Evolutionary conservation across 2,329 filamentous ascomycete species (phyloP).

Genomic region (Apiospora saccharicola): DNA sequence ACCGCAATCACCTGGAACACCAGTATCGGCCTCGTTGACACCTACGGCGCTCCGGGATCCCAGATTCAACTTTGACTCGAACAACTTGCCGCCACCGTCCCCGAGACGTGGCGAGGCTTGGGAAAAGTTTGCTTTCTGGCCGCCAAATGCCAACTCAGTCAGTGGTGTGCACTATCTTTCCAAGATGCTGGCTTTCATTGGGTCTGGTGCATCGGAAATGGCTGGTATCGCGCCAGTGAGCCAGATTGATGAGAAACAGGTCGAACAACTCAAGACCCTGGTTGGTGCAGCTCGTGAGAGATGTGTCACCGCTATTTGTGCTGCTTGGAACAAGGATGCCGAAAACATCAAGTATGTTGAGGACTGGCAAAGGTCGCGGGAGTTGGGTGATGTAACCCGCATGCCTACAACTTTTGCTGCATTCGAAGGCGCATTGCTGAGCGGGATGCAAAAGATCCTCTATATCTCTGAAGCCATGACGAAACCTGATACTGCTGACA

Average conservation of each 20-base stretch:
- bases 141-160: constrained; percentile 88
- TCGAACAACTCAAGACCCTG: constrained; percentile 78
- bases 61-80: constrained; percentile 81
- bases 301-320: constrained; percentile 83
- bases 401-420: constrained; percentile 88
- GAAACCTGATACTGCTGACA: constrained; percentile 75
- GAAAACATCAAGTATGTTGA: constrained; percentile 92
- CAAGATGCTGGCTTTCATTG: constrained; percentile 81
- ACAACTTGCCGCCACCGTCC: constrained; percentile 77
- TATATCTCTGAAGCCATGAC: constrained; percentile 88
- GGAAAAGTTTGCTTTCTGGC: constrained; percentile 97
- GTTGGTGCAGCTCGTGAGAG: constrained; percentile 84
- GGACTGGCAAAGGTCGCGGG: constrained; percentile 86
- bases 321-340: constrained; percentile 91
- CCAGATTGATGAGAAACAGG: constrained; percentile 59
- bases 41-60: constrained; percentile 70
- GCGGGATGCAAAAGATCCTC: constrained; percentile 92
- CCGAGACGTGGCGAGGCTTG: constrained; percentile 83
- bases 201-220: constrained; percentile 88
- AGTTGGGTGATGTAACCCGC: constrained; percentile 85
- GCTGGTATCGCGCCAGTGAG: constrained; percentile 75
- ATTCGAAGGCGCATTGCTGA: constrained; percentile 83
- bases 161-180: constrained; percentile 91
- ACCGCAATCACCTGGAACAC: constrained; percentile 73
- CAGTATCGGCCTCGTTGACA: constrained; percentile 61